A percentile compares a stretch with the other conserved stretches of the same genome.
Conservation (phyloP, 331 rosid genomes). For the Dryas integrifolia region DNA sequence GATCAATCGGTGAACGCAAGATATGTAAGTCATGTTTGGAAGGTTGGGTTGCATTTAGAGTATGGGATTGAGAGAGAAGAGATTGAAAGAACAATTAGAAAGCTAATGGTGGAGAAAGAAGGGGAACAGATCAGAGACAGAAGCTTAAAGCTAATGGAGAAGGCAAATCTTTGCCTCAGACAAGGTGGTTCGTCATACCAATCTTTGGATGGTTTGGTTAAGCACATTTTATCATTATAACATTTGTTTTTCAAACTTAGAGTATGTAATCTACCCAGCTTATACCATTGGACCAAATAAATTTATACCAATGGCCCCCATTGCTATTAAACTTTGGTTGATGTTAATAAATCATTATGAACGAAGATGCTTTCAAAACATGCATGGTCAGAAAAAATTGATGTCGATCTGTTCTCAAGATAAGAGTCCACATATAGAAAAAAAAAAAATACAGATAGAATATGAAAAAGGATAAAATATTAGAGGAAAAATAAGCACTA, state of each 20-base stretch:
- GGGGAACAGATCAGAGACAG: conserved; percentile 40
- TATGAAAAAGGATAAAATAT: too few relatives aligned
- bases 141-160: conserved; percentile 28
- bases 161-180: conserved; percentile 26
- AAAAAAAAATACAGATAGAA: too few relatives aligned
- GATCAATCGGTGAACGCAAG: conserved; percentile 21
- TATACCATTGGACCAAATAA: too few relatives aligned
- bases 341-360: too few relatives aligned
- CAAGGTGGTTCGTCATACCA: conserved; percentile 38
- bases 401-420: too few relatives aligned
- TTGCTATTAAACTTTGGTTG: too few relatives aligned
- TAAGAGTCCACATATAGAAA: too few relatives aligned
- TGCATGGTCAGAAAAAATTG: too few relatives aligned
- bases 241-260: background rate
- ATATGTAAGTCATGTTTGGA: conserved; percentile 20
- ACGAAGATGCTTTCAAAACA: too few relatives aligned
- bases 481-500: too few relatives aligned
- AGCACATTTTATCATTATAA: conserved; percentile 28
- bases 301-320: too few relatives aligned
- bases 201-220: conserved; percentile 33
- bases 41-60: conserved; percentile 19
- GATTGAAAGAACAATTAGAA: conserved; percentile 33
- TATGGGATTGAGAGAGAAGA: conserved; percentile 7
- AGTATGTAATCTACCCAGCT: too few relatives aligned
- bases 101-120: conserved; percentile 29